These are phyloP conservation scores for Aureococcus anophagefferens DNA, from an alignment of 108 stramenopile species.

Conservation along the genomic window DNA sequence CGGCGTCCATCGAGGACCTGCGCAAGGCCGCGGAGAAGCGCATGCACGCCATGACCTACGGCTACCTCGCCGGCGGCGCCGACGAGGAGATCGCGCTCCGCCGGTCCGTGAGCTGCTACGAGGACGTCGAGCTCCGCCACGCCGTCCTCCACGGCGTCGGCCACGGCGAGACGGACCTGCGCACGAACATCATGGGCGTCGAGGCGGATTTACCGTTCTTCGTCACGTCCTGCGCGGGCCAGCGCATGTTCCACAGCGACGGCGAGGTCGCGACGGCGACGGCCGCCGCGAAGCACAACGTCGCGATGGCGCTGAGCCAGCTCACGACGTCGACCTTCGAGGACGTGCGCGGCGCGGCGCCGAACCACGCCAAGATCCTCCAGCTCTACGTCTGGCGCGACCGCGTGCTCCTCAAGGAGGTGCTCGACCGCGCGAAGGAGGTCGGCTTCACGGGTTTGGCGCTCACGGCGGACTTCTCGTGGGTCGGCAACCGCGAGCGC, in stretches of 20 bases:
- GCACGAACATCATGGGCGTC: background rate
- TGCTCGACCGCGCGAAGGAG: conserved; percentile 81
- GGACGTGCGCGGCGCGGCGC: conserved; percentile 23
- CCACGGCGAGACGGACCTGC: background rate
- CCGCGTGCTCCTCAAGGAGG: conserved; percentile 84
- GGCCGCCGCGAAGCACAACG: conserved; percentile 66
- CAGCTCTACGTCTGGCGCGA: conserved; percentile 97
- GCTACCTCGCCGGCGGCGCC: conserved; percentile 43
- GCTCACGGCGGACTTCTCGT: conserved; percentile 90
- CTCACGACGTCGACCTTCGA: conserved; percentile 34
- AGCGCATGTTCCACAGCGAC: conserved; percentile 85
- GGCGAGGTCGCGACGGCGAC: conserved; percentile 73
- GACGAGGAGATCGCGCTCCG: conserved; percentile 43
- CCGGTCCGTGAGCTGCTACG: background rate
- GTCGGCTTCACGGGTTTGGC: conserved; percentile 87
- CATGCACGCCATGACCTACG: conserved; percentile 3
- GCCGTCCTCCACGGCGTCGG: background rate
- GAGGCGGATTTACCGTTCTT: background rate
- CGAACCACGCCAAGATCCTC: conserved; percentile 66
- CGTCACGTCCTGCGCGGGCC: conserved; percentile 45
- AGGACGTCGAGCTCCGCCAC: background rate
- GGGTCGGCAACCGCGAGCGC: conserved; percentile 82
- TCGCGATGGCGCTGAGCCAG: conserved; percentile 33
- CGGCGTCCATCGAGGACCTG: too few species aligned
- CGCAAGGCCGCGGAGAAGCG: background rate